Conservation (phyloP, 2,329 filamentous ascomycete genomes). For the Torrubiella hemipterigena region DNA sequence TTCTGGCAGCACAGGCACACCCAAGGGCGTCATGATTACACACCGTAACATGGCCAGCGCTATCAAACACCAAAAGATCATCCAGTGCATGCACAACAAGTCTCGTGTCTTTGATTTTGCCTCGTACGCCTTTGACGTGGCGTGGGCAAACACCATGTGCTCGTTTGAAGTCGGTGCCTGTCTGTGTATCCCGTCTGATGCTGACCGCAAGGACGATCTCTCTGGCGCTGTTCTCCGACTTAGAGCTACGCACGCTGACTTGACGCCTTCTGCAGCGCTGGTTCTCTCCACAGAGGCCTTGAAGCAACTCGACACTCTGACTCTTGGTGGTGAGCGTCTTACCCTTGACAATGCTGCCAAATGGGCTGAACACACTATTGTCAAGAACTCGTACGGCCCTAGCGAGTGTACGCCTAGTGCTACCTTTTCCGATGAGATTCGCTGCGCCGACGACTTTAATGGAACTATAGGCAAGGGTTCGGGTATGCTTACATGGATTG, state of each 20-base stretch:
- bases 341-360: neutral
- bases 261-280: neutral
- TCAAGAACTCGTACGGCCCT: neutral
- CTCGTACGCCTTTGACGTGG: conserved; percentile 9
- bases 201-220: neutral
- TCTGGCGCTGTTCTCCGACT: neutral
- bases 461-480: neutral
- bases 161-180: conserved; percentile 5
- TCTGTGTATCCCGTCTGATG: neutral
- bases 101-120: conserved; percentile 11
- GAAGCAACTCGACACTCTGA: neutral
- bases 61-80: conserved; percentile 7
- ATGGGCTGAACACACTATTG: neutral
- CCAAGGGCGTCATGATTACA: conserved; percentile 12
- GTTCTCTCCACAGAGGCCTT: neutral
- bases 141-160: conserved; percentile 5
- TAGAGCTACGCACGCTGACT: neutral
- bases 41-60: conserved; percentile 8
- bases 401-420: neutral
- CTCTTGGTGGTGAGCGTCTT: neutral
- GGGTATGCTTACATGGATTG: neutral
- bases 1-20: conserved; percentile 3
- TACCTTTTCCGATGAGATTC: neutral
- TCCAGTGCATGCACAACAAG: conserved; percentile 6
- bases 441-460: neutral